Base-by-base conservation (phyloP, 176 grass and related monocot genomes). In the Ananas comosus region DNA sequence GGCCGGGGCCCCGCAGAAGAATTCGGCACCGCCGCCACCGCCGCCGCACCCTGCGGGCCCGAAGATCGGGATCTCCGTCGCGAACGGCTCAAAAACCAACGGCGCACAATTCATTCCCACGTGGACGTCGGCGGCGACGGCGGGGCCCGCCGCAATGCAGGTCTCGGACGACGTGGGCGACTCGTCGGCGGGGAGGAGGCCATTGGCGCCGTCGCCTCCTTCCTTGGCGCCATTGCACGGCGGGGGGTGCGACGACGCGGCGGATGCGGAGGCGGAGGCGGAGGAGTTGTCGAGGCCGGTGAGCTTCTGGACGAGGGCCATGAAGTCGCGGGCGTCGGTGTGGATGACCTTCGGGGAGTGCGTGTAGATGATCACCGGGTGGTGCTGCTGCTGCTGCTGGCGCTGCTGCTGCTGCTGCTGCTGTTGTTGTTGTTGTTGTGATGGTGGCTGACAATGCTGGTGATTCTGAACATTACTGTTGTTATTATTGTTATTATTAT, bases 291-390 rank as follows among this genome's bases (percentile, higher is more conserved):
- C 81, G n/a, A 67, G 78, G 58, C 84, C 81, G 22, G 84, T 91
- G 78, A 91, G 88, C 64, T 77, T 91, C 84, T 91, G 88, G 47
- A 91, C 84, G 78, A 91, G 80, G 74, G 84, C 74, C 84, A 87
- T 84, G 84, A 91, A 87, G 64, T 91, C 81, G 19, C 57, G 63
- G 2, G 88, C 76, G 25, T 58, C 74, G 27, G 88, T 84, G 71
- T 73, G 84, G 71, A 91, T 91, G 75, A 91, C 67, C 81, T 84
- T 86, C 58, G 88, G 88, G 47, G 84, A 87, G 64, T 83, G 78
- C 21, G 88, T 87, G 81, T 91, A 87, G 25, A 87, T 91, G 56
- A 91, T 87, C 13, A 91, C 78, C 1, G 88, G 88, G 12, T 70
- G 67, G 51, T 69, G 66, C 13, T 29, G 64, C 13, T 11, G 33